phyloP scores from a whole-genome alignment of 176 grass and related monocot genomes.

The Eremochloa ophiuroides region DNA sequence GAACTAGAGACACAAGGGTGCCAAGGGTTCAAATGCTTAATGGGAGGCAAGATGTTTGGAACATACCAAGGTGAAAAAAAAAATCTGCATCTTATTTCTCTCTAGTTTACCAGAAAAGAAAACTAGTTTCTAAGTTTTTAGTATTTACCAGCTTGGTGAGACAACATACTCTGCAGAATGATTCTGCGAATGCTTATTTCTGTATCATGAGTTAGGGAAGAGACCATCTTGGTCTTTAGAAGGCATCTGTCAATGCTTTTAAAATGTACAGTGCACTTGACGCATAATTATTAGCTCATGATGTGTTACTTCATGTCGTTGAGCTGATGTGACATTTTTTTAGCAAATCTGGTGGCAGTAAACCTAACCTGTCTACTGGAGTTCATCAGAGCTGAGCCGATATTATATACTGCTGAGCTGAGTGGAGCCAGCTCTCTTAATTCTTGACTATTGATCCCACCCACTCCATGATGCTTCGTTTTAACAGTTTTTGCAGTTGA shows the following conservation, averaged over 20 bases:
- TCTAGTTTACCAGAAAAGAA: background rate
- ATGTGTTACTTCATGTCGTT: background rate
- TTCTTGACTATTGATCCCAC: background rate
- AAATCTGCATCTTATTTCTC: background rate
- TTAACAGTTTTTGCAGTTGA: background rate
- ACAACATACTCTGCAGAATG: background rate
- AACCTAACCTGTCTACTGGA: background rate
- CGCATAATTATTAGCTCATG: background rate
- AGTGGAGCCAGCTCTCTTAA: background rate
- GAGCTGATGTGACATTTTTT: background rate
- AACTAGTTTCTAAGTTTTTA: background rate
- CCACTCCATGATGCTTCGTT: background rate
- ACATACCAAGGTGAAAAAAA: constrained; percentile 58
- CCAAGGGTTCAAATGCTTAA: constrained; percentile 61
- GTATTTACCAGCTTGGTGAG: background rate
- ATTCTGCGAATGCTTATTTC: background rate
- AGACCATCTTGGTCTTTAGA: background rate
- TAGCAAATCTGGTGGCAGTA: background rate
- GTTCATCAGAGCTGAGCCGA: too few species aligned
- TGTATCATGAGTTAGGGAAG: background rate
- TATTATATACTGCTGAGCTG: background rate
- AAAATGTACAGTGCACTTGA: constrained; percentile 1
- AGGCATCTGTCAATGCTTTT: background rate
- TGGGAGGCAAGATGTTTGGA: constrained; percentile 73
- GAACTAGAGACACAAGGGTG: constrained; percentile 54